Percentiles rank a stretch among this genome's conserved stretches.
These are phyloP conservation scores for Verticillium nonalfalfae DNA, from an alignment of 2,329 filamentous ascomycete genomes.

Conservation along the genomic window DNA sequence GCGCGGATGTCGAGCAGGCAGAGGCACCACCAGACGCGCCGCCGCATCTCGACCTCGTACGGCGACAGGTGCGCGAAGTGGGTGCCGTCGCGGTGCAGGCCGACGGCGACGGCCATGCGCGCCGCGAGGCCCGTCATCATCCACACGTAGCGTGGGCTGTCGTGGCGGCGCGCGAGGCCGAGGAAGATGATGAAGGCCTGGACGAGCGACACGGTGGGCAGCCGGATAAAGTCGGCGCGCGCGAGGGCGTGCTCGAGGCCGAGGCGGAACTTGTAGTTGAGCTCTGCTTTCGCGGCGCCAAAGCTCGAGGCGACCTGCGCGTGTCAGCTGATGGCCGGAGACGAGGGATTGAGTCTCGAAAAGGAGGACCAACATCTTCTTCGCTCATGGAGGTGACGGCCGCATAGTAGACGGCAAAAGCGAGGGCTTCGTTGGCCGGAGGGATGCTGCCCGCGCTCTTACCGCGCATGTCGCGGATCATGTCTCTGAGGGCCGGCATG, in stretches of 20 bases:
- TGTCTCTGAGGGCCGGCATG: slow-evolving; percentile 33
- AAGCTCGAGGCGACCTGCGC: slow-evolving; percentile 31
- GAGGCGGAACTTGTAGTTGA: slow-evolving; percentile 42
- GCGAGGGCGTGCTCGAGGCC: slow-evolving; percentile 54
- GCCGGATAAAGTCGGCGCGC: slow-evolving; percentile 54
- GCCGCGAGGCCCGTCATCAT: slow-evolving; percentile 58
- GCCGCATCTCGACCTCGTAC: slow-evolving; percentile 55
- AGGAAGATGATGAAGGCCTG: slow-evolving; percentile 58
- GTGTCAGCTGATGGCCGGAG: not conserved
- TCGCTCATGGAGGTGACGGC: slow-evolving; percentile 51
- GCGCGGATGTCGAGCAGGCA: slow-evolving; percentile 50
- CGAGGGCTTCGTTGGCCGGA: slow-evolving; percentile 41
- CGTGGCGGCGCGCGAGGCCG: slow-evolving; percentile 42
- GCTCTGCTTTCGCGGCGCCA: slow-evolving; percentile 36
- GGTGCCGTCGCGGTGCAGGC: slow-evolving; percentile 51
- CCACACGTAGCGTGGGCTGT: slow-evolving; percentile 52
- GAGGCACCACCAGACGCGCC: slow-evolving; percentile 57
- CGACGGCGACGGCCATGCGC: slow-evolving; percentile 46
- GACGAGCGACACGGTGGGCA: slow-evolving; percentile 51
- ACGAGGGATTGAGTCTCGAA: not conserved
- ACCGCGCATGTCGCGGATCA: slow-evolving; percentile 27
- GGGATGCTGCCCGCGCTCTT: slow-evolving; percentile 21
- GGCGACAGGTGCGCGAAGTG: slow-evolving; percentile 45
- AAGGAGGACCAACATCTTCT: slow-evolving; percentile 37
- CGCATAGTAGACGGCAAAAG: slow-evolving; percentile 53